Evolutionary conservation across 2,329 filamentous ascomycete genomes (phyloP), one percentile per base, ranked within the genome.

Genomic region (Fusarium siculi): DNA sequence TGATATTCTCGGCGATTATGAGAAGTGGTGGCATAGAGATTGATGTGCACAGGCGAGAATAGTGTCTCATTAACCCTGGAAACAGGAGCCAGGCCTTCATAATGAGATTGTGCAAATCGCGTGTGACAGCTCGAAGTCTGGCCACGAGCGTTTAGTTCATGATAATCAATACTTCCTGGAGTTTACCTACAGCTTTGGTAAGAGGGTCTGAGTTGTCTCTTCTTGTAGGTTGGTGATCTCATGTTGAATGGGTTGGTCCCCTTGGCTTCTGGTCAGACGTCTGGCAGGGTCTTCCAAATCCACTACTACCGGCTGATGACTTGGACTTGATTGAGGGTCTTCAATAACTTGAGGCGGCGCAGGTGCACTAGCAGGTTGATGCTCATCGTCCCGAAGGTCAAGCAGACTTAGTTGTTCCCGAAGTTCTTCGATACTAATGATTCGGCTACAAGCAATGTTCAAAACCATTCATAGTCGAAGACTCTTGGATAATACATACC

Each of bases 371-470:
- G n/a, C 14, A 30, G 10, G 14, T 23, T 23, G 15, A 23, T 11
- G 15, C 7, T 7, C 47, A n/a, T 50, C 30, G 15, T 50, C 47
- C 7, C 3, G 47, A 34, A 34, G 4, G 21, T 50, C 21, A 32
- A 34, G 23, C 23, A 28, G 15, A 34, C 30, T 23, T 4, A 23
- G 10, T 50, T 50, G 47, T 9, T n/a, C 4, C 14, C 21, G 28
- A n/a, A 50, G 47, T 19, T 50, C 21, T 18, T 50, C 47, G 2
- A 34, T 34, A 11, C 16, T n/a, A 30, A 32, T 49, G 4, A 49
- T n/a, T 8, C 28, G 21, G 7, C 46, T 49, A 32, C 12, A 32
- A 0, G 30, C 8, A 21, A 0, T 5, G 7, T 0, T 32, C 25
- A 49, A 21, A 21, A 4, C 28, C 3, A 32, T 30, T n/a, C 5